phyloP scores from a whole-genome alignment of 2,329 filamentous ascomycete species.

The Pseudogymnoascus sp. region DNA sequence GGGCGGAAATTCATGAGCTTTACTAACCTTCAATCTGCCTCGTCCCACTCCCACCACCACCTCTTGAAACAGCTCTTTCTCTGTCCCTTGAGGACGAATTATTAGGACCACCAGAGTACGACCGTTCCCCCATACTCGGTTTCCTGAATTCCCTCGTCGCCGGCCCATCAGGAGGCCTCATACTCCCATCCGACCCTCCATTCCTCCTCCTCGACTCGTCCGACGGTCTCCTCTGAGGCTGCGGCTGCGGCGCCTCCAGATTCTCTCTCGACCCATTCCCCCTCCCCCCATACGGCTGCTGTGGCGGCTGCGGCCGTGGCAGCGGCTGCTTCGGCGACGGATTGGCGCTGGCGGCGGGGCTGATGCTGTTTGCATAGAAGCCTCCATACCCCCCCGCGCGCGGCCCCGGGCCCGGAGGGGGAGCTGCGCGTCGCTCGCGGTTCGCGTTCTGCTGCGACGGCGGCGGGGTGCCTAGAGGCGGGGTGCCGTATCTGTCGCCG shows the following conservation, averaged over 20 bases:
- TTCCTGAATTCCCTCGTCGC: background rate
- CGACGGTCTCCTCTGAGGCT: background rate
- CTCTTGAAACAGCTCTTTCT: constrained; percentile 4
- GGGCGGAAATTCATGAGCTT: background rate
- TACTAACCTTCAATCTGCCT: constrained; percentile 14
- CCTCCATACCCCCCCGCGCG: constrained; percentile 12
- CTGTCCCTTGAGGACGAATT: background rate
- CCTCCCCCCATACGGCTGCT: constrained; percentile 7
- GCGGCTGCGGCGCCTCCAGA: background rate
- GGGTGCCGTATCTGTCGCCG: constrained; percentile 23
- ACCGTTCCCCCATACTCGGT: constrained; percentile 1
- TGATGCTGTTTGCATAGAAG: constrained; percentile 12
- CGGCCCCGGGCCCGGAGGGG: background rate
- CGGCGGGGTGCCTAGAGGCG: constrained; percentile 19
- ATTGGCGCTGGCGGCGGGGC: background rate
- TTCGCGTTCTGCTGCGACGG: constrained; percentile 20
- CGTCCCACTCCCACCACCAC: constrained; percentile 12
- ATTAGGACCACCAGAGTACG: background rate
- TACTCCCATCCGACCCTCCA: background rate
- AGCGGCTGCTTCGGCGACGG: constrained; percentile 4
- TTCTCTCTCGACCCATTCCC: background rate
- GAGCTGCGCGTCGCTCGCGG: constrained; percentile 22
- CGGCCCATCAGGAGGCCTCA: background rate
- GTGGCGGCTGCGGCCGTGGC: background rate
- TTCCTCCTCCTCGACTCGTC: background rate